Percentiles rank a stretch among this genome's conserved stretches.
phyloP scores from a whole-genome alignment of 176 grass and related monocot species.

The Eleusine coracana region DNA sequence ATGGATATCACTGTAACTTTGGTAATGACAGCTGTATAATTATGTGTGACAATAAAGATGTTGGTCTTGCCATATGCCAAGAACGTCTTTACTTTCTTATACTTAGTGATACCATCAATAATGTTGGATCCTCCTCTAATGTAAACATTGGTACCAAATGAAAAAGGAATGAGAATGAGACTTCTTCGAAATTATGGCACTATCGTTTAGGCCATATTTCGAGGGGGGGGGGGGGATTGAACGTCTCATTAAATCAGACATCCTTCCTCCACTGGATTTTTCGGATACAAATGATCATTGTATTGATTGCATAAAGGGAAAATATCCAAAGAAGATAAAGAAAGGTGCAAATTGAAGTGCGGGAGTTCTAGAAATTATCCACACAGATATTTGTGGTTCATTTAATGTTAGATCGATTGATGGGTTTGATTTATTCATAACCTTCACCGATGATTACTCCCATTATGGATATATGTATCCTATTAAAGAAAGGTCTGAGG shows the following conservation, averaged over 20 bases:
- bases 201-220: background rate
- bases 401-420: no score
- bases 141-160: no score
- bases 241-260: background rate
- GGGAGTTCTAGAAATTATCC: no score
- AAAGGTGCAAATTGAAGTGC: background rate
- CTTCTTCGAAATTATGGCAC: background rate
- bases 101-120: no score
- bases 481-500: background rate
- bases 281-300: background rate
- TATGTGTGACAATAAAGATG: no score
- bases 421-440: background rate
- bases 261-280: background rate
- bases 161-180: no score
- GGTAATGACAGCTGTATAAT: no score
- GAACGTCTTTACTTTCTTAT: no score
- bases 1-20: no score
- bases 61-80: no score
- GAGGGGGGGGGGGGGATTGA: background rate
- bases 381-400: no score
- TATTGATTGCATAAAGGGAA: background rate
- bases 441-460: background rate
- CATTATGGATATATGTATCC: background rate
- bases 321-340: background rate
- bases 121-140: no score